Conservation (phyloP, 495 filamentous ascomycete species). For the Polyplosphaeria fusca region DNA sequence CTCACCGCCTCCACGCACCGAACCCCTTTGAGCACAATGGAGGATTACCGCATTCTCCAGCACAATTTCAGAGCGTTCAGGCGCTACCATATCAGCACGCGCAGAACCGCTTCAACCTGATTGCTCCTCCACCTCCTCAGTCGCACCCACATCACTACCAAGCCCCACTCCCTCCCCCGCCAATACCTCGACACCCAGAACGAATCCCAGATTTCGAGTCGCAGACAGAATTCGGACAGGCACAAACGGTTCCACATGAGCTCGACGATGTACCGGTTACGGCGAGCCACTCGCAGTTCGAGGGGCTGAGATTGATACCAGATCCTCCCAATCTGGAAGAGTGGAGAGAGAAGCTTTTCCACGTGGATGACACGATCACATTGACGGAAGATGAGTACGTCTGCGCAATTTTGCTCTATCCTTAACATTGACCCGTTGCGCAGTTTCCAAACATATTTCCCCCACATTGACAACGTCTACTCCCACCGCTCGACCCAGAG, state of each 20-base stretch:
- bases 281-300: conserved; percentile 50
- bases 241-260: background rate
- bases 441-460: conserved; percentile 85
- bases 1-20: conserved; percentile 12
- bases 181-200: background rate
- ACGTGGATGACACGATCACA: conserved; percentile 70
- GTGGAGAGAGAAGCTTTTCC: conserved; percentile 75
- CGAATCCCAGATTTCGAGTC: background rate
- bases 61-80: conserved; percentile 12
- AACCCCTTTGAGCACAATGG: conserved; percentile 16
- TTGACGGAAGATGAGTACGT: conserved; percentile 77
- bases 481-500: conserved; percentile 83
- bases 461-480: conserved; percentile 88
- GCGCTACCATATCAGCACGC: conserved; percentile 14
- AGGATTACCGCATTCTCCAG: conserved; percentile 5
- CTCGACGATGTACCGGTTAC: conserved; percentile 34
- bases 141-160: background rate
- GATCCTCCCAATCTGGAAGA: conserved; percentile 66
- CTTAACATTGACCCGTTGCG: too few relatives aligned
- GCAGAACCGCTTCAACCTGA: conserved; percentile 16
- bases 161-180: background rate
- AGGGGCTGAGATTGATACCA: conserved; percentile 57
- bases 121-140: conserved; percentile 3
- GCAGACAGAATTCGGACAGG: conserved; percentile 4
- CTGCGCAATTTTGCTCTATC: too few relatives aligned